phyloP scores from a whole-genome alignment of 2,329 filamentous ascomycete species.

The Aureobasidium sp. region DNA sequence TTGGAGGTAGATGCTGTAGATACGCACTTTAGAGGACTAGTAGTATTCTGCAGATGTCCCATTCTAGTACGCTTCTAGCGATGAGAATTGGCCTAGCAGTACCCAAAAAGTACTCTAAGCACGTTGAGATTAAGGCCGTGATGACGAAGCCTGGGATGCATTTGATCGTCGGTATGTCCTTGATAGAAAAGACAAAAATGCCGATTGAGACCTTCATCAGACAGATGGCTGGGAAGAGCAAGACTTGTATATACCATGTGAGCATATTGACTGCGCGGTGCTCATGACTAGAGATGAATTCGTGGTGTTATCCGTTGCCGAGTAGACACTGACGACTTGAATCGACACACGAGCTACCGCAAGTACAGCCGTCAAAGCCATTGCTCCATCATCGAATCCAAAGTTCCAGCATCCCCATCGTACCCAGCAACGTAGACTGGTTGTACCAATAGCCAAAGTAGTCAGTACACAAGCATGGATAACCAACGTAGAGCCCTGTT shows the following conservation, averaged over 20 bases:
- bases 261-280: slow-evolving; percentile 34
- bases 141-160: slow-evolving; percentile 28
- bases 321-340: slow-evolving; percentile 29
- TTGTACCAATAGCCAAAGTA: slow-evolving; percentile 15
- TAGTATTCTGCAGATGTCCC: slow-evolving; percentile 19
- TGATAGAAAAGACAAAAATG: slow-evolving; percentile 37
- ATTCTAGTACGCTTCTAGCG: slow-evolving; percentile 24
- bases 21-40: slow-evolving; percentile 24
- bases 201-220: slow-evolving; percentile 39
- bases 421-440: slow-evolving; percentile 12
- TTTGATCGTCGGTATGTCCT: slow-evolving; percentile 19
- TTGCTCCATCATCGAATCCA: slow-evolving; percentile 36
- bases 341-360: slow-evolving; percentile 29
- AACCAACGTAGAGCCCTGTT: slow-evolving; percentile 16
- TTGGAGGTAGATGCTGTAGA: slow-evolving; percentile 26
- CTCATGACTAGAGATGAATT: slow-evolving; percentile 28
- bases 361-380: slow-evolving; percentile 26
- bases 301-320: slow-evolving; percentile 36
- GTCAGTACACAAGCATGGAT: slow-evolving; percentile 16
- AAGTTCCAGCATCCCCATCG: slow-evolving; percentile 16
- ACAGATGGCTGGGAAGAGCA: slow-evolving; percentile 36
- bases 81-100: slow-evolving; percentile 24
- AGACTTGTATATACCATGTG: slow-evolving; percentile 35
- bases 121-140: slow-evolving; percentile 21
- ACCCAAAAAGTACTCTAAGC: slow-evolving; percentile 21